Conservation (phyloP, 192 early-diverging fungal genomes). For the Backusella westeae region DNA sequence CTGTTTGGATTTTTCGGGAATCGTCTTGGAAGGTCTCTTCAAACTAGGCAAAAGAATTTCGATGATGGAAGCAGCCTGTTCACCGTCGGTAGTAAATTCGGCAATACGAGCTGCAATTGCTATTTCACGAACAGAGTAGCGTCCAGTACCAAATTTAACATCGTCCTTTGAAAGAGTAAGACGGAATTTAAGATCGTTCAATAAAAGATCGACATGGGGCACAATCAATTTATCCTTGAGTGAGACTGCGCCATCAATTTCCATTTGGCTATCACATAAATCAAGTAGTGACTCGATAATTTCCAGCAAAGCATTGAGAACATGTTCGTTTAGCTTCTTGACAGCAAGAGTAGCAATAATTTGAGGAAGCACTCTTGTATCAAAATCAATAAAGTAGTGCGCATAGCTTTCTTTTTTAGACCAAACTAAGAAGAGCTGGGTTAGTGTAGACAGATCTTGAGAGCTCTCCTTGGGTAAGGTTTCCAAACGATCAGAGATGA, state of each 20-base stretch:
- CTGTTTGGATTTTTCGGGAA: conserved; percentile 80
- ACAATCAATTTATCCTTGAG: conserved; percentile 49
- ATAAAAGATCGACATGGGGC: conserved; percentile 52
- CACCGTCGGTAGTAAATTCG: conserved; percentile 64
- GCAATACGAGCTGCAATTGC: conserved; percentile 77
- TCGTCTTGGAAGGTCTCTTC: conserved; percentile 61
- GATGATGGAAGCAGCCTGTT: conserved; percentile 66
- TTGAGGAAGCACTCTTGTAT: conserved; percentile 62
- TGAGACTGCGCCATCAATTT: conserved; percentile 30
- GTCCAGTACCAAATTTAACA: conserved; percentile 49
- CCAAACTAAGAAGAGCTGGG: conserved; percentile 82
- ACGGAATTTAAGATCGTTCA: conserved; percentile 57
- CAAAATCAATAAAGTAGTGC: conserved; percentile 62
- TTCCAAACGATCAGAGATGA: conserved; percentile 69
- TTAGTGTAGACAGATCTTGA: conserved; percentile 77
- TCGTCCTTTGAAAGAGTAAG: conserved; percentile 44
- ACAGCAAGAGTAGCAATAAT: conserved; percentile 74
- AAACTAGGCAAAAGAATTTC: conserved; percentile 83
- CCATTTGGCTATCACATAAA: conserved; percentile 51
- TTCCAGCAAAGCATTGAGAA: conserved; percentile 67
- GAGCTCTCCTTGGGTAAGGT: conserved; percentile 81
- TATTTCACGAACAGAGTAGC: conserved; percentile 69
- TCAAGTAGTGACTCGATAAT: conserved; percentile 73
- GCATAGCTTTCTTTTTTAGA: conserved; percentile 62
- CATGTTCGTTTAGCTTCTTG: conserved; percentile 74